Conservation (phyloP, 2,329 filamentous ascomycete species). For the Hyphodiscus sp. region DNA sequence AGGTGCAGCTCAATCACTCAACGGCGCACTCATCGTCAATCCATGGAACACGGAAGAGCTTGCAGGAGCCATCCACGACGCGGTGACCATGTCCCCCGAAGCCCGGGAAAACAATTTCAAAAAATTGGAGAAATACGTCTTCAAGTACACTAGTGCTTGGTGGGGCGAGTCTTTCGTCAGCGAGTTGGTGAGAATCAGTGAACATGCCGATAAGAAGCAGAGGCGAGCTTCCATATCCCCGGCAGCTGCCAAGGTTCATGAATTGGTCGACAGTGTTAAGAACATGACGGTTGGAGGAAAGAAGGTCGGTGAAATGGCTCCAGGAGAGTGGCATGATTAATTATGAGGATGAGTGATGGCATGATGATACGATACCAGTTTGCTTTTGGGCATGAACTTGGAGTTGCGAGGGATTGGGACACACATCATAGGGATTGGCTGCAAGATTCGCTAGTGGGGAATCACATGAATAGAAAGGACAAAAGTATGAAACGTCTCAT, state of each 20-base stretch:
- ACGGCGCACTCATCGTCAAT: constrained; percentile 90
- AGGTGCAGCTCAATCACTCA: constrained; percentile 88
- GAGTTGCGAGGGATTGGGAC: not conserved
- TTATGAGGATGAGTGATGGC: not conserved
- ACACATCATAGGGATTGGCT: not conserved
- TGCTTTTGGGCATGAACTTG: not conserved
- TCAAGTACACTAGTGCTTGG: constrained; percentile 96
- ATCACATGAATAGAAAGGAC: not conserved
- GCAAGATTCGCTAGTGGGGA: not conserved
- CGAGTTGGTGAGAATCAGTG: constrained; percentile 51
- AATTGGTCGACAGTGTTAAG: constrained; percentile 15
- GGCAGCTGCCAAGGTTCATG: constrained; percentile 9
- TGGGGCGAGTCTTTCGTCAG: constrained; percentile 92
- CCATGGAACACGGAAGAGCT: constrained; percentile 98
- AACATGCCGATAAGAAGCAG: constrained; percentile 28
- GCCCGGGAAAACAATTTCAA: constrained; percentile 80
- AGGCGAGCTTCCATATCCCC: constrained; percentile 12
- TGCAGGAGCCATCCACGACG: constrained; percentile 86
- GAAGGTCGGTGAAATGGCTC: constrained; percentile 5
- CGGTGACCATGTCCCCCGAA: constrained; percentile 93
- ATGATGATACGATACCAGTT: constrained; percentile 2
- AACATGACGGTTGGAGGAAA: constrained; percentile 11
- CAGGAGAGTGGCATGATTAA: not conserved
- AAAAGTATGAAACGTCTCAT: too few relatives aligned
- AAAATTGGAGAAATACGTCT: constrained; percentile 90